Conservation (phyloP, 352 stramenopile genomes). For the Phytophthora litchii region DNA sequence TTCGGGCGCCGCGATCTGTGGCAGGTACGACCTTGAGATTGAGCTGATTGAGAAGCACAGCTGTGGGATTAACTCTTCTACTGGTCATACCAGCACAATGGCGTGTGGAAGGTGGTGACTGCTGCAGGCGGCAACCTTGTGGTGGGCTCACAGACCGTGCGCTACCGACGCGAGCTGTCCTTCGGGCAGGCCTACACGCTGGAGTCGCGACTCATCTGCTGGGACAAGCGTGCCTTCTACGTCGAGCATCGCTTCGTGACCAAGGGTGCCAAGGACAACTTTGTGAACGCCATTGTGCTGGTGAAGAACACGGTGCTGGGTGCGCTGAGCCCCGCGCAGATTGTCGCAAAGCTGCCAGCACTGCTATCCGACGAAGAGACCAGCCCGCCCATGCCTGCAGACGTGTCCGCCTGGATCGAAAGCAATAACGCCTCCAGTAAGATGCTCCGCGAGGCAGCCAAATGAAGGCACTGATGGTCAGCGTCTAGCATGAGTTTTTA, state of each 20-base stretch:
- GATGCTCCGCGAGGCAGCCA: constrained; percentile 51
- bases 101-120: constrained; percentile 72
- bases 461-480: constrained; percentile 10
- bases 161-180: constrained; percentile 81
- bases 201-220: constrained; percentile 77
- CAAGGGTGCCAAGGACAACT: constrained; percentile 35
- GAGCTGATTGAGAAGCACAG: background rate
- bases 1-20: constrained; percentile 81
- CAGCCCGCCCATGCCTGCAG: constrained; percentile 49
- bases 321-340: constrained; percentile 52
- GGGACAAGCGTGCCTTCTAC: constrained; percentile 86
- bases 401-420: constrained; percentile 72
- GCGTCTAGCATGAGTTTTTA: constrained; percentile 13
- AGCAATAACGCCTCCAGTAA: constrained; percentile 82
- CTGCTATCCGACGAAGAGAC: constrained; percentile 34
- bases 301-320: constrained; percentile 89
- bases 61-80: constrained; percentile 3
- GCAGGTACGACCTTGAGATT: constrained; percentile 53
- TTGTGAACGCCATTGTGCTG: constrained; percentile 87
- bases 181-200: constrained; percentile 73
- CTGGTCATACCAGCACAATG: constrained; percentile 53
- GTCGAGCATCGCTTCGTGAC: constrained; percentile 88
- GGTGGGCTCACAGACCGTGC: constrained; percentile 79
- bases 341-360: constrained; percentile 65
- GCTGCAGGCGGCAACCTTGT: constrained; percentile 72